A percentile compares a stretch with the other conserved stretches of the same genome.
phyloP scores from a whole-genome alignment of 257 asterid species.

The Nicotiana paniculata region DNA sequence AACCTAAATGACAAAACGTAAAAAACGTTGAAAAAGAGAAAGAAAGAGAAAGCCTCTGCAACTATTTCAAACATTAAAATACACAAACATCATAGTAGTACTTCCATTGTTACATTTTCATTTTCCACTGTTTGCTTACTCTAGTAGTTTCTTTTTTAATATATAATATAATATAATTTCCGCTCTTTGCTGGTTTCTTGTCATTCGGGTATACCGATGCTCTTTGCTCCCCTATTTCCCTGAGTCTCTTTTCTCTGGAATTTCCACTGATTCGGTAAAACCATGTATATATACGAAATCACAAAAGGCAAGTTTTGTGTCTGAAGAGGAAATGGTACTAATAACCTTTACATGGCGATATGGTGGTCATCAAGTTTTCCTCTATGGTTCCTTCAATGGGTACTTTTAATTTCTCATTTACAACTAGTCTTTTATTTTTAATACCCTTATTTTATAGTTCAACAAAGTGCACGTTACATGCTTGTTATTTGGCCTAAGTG shows the following conservation, averaged over 20 bases:
- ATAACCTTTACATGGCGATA: constrained; percentile 59
- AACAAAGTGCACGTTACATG: neutral
- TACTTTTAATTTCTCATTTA: constrained; percentile 10
- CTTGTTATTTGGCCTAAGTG: neutral
- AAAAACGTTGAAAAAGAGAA: neutral
- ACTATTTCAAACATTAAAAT: neutral
- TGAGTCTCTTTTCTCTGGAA: neutral
- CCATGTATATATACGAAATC: neutral
- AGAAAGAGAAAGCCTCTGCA: neutral
- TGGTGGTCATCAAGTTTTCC: constrained; percentile 54
- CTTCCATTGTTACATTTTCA: neutral
- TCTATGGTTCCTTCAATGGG: constrained; percentile 62
- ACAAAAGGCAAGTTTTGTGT: neutral
- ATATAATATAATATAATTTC: neutral
- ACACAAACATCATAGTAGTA: neutral
- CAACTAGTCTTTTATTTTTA: neutral
- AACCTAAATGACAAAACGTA: neutral
- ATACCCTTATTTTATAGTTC: too few species aligned
- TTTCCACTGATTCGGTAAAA: neutral
- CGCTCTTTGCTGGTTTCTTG: neutral
- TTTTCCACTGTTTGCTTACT: neutral
- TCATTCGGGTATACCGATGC: constrained; percentile 5
- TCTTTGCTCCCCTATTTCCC: neutral
- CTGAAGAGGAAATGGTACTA: constrained; percentile 43
- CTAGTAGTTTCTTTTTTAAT: neutral